Evolutionary conservation across 108 stramenopile species (phyloP).

Genomic region (Skeletonema tropicum): DNA sequence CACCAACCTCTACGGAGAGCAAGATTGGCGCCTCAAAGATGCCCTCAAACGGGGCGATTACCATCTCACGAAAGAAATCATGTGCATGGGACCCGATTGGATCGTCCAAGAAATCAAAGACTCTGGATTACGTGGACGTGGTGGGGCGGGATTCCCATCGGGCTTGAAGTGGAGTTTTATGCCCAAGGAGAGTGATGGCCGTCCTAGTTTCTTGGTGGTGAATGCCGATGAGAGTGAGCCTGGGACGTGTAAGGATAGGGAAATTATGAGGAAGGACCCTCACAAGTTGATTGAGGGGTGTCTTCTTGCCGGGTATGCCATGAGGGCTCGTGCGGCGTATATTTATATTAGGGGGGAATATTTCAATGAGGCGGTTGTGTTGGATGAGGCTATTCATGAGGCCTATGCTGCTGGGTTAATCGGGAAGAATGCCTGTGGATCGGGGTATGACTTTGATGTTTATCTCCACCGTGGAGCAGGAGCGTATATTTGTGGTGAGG

Average conservation of each 20-base stretch:
- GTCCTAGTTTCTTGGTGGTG: constrained; percentile 97
- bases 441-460: constrained; percentile 99
- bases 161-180: constrained; percentile 99
- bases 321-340: constrained; percentile 99
- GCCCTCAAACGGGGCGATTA: constrained; percentile 95
- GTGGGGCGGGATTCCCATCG: constrained; percentile 98
- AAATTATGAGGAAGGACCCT: constrained; percentile 99
- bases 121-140: constrained; percentile 97
- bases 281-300: constrained; percentile 99
- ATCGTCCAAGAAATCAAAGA: constrained; percentile 99
- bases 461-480: constrained; percentile 99
- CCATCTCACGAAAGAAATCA: constrained; percentile 96
- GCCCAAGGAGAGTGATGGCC: constrained; percentile 99
- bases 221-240: constrained; percentile 99
- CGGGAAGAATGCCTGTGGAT: constrained; percentile 97
- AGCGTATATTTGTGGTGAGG: constrained; percentile 99
- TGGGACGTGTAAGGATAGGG: constrained; percentile 99
- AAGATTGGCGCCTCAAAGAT: constrained; percentile 98
- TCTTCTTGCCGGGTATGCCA: constrained; percentile 97
- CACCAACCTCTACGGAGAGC: constrained; percentile 99
- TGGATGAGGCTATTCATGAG: constrained; percentile 99
- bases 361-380: constrained; percentile 99
- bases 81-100: constrained; percentile 99
- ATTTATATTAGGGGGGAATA: constrained; percentile 99
- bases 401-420: constrained; percentile 95